A percentile compares a stretch with the other conserved stretches of the same genome.
phyloP scores from a whole-genome alignment of 1,284 basidiomycete species.

The Waitea zeae region DNA sequence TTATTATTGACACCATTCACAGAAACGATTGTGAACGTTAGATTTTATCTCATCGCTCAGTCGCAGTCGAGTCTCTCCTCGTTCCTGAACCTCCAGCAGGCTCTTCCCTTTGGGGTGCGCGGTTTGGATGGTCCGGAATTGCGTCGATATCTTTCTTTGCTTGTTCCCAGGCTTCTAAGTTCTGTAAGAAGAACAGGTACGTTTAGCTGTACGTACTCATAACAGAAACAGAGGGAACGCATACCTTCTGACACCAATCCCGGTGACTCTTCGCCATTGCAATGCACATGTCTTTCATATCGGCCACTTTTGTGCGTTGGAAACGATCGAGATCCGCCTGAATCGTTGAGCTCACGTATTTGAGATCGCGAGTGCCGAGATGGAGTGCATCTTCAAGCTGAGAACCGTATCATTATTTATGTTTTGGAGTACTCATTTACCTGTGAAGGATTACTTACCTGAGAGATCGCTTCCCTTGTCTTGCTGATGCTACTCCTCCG shows the following conservation, averaged over 20 bases:
- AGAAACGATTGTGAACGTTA: too few species aligned
- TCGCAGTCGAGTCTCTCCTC: conserved; percentile 44
- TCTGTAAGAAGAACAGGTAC: conserved; percentile 29
- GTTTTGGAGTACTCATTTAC: neutral
- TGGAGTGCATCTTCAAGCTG: conserved; percentile 89
- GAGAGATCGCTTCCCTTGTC: conserved; percentile 85
- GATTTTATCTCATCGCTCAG: too few species aligned
- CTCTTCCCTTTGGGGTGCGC: conserved; percentile 23
- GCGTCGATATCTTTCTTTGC: conserved; percentile 81
- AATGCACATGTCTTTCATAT: conserved; percentile 84
- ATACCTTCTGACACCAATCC: conserved; percentile 89
- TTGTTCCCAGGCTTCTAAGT: conserved; percentile 92
- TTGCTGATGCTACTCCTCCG: conserved; percentile 86
- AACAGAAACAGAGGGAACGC: conserved; percentile 8
- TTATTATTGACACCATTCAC: too few species aligned
- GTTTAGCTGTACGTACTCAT: too few species aligned
- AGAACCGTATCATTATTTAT: conserved; percentile 3
- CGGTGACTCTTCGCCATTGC: conserved; percentile 81
- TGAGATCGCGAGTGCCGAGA: conserved; percentile 79
- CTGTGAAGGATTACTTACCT: conserved; percentile 31
- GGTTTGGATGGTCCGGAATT: conserved; percentile 82
- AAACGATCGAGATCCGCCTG: conserved; percentile 97
- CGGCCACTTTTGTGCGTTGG: conserved; percentile 95
- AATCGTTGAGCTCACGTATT: conserved; percentile 90
- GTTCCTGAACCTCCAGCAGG: conserved; percentile 10